phyloP scores from a whole-genome alignment of 2,329 filamentous ascomycete genomes.

The Pyrenophora seminiperda region DNA sequence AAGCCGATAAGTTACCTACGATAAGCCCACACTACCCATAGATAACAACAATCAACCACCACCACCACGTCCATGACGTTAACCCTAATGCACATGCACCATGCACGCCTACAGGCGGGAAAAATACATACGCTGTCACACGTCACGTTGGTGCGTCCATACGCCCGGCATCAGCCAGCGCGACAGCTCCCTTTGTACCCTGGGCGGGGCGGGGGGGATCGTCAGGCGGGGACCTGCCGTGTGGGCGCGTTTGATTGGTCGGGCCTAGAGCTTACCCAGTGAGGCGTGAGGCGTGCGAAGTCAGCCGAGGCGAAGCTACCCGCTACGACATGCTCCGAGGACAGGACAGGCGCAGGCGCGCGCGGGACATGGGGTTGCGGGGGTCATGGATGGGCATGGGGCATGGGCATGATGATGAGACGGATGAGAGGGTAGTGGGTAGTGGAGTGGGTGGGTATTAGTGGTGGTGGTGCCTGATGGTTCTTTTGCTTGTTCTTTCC shows the following conservation, averaged over 20 bases:
- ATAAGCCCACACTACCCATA: no score
- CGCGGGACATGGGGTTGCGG: neutral
- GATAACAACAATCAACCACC: no score
- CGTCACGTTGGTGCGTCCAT: no score
- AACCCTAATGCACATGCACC: neutral
- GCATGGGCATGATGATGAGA: no score
- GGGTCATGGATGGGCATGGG: no score
- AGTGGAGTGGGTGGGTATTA: neutral
- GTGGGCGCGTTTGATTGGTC: slow-evolving; percentile 6
- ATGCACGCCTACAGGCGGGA: slow-evolving; percentile 6
- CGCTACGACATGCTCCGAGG: neutral
- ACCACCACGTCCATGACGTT: neutral
- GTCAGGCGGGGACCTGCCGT: slow-evolving; percentile 10
- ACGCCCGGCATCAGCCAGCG: no score
- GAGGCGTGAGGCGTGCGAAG: slow-evolving; percentile 1
- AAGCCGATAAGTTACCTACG: no score
- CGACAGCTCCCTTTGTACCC: neutral
- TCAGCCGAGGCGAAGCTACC: slow-evolving; percentile 7
- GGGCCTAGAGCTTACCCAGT: slow-evolving; percentile 5
- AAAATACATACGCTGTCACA: slow-evolving; percentile 14
- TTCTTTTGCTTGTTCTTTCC: neutral
- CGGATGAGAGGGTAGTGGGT: no score
- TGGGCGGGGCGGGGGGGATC: slow-evolving; percentile 12
- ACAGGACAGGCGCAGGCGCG: no score
- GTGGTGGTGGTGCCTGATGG: neutral